Conservation (phyloP, 2,329 filamentous ascomycete genomes). For the Claviceps capensis region DNA sequence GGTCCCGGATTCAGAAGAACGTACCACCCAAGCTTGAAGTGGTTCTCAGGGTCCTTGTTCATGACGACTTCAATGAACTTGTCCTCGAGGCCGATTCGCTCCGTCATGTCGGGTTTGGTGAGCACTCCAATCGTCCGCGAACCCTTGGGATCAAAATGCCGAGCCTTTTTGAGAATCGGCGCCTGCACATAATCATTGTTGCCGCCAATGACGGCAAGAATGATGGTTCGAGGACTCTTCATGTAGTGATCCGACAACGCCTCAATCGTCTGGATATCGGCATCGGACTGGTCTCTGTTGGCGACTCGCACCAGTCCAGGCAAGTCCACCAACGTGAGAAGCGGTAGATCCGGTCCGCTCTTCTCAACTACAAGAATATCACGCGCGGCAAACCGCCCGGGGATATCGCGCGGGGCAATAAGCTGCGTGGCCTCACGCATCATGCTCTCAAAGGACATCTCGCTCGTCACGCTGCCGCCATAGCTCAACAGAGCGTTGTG, state of each 20-base stretch:
- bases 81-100: slow-evolving; percentile 37
- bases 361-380: slow-evolving; percentile 46
- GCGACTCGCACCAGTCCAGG: slow-evolving; percentile 43
- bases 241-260: slow-evolving; percentile 38
- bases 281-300: slow-evolving; percentile 37
- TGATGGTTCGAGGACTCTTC: slow-evolving; percentile 41
- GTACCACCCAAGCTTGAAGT: slow-evolving; percentile 38
- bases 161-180: slow-evolving; percentile 35
- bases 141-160: slow-evolving; percentile 34
- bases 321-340: slow-evolving; percentile 48
- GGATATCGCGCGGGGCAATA: slow-evolving; percentile 35
- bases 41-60: slow-evolving; percentile 35
- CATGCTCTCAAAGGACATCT: slow-evolving; percentile 34
- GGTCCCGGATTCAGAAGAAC: slow-evolving; percentile 36
- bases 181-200: slow-evolving; percentile 42
- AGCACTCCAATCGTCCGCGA: slow-evolving; percentile 37
- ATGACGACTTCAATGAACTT: slow-evolving; percentile 40
- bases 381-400: slow-evolving; percentile 35
- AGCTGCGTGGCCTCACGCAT: slow-evolving; percentile 37
- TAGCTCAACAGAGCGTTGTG: slow-evolving; percentile 33
- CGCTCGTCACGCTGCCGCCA: slow-evolving; percentile 30
- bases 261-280: slow-evolving; percentile 39
- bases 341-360: slow-evolving; percentile 42
- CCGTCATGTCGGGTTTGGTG: slow-evolving; percentile 39
- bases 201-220: slow-evolving; percentile 40